Base-by-base conservation (phyloP, 139 green algal species). In the Tetradesmus obliquus region DNA sequence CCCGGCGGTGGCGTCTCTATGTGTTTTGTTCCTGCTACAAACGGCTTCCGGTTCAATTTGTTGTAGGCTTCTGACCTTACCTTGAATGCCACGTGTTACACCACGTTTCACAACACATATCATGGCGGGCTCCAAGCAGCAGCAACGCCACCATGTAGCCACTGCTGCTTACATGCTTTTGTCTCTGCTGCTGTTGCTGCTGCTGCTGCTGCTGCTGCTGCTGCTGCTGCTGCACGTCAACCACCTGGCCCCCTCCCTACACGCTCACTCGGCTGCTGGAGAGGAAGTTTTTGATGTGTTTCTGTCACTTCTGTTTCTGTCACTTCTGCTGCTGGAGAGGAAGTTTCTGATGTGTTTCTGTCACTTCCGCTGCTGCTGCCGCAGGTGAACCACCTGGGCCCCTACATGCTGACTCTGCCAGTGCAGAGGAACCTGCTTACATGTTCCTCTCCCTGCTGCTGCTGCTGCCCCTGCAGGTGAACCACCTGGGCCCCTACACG, bases 361-460 rank as follows among this genome's bases (percentile, higher is more conserved):
- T 20, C 60, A 13, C 60, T 72, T 45, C 12, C 17, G 15, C 71
- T 51, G 55, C 20, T 74, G 22, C 55, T 62, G 24, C 54, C 86
- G 87, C 76, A 97, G 95, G 93, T 95, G 58, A 97, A 97, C 93
- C 96, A 96, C 92, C 92, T 96, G 62, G 96, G 96, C 0, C 95
- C 96, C 58, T 98, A 97, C 88, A 93, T 90, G 0, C 94, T 98
- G 4, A 98, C 96, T 1, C 93, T 96, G 3, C 92, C 97, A 76
- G 92, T 98, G 79, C 93, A 95, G 92, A 84, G 88, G 74, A 82
- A 82, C 69, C 72, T 81, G 72, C 76, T 82, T 22, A 22, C 71
- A 45, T 5, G 12, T 22, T 24, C 9, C 6, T 7, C 22, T n/a
- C n/a, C 17, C 66, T 1, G n/a, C 9, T 57, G 45, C 74, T 84